Evolutionary conservation across 441 rosid species (phyloP).

Genomic region (Erodium chrysanthum): DNA sequence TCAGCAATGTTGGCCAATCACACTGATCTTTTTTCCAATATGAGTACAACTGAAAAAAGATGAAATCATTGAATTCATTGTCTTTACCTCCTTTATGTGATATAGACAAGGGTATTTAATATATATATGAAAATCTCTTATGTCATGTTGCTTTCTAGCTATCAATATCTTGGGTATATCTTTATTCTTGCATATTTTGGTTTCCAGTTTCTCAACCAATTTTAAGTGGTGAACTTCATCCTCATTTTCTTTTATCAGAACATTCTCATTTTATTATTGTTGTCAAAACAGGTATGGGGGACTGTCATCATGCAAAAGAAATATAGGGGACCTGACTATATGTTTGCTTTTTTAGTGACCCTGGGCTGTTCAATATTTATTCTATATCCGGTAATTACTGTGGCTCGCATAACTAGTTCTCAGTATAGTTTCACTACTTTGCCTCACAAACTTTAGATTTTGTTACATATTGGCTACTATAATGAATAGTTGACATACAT

Average conservation of each 20-base stretch:
- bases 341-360: constrained; percentile 68
- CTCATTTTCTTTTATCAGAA: no score
- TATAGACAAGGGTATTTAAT: not conserved
- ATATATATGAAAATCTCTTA: not conserved
- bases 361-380: constrained; percentile 77
- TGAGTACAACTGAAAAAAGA: not conserved
- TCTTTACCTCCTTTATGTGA: not conserved
- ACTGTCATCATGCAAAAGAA: constrained; percentile 84
- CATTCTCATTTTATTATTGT: constrained; percentile 7
- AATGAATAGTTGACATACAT: not conserved
- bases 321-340: constrained; percentile 68
- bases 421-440: constrained; percentile 4
- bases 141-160: not conserved
- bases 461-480: not conserved
- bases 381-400: constrained; percentile 57
- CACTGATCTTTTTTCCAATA: not conserved
- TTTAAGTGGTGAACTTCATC: constrained; percentile 8
- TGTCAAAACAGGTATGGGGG: constrained; percentile 61
- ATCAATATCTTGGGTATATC: not conserved
- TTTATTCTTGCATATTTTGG: not conserved
- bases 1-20: not conserved
- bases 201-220: not conserved
- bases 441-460: not conserved
- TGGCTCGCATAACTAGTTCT: constrained; percentile 9
- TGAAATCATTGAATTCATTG: not conserved